Evolutionary conservation across 768 basidiomycete species (phyloP), one percentile per base, ranked within the genome.

Genomic region (Cyclocybe cylindracea): DNA sequence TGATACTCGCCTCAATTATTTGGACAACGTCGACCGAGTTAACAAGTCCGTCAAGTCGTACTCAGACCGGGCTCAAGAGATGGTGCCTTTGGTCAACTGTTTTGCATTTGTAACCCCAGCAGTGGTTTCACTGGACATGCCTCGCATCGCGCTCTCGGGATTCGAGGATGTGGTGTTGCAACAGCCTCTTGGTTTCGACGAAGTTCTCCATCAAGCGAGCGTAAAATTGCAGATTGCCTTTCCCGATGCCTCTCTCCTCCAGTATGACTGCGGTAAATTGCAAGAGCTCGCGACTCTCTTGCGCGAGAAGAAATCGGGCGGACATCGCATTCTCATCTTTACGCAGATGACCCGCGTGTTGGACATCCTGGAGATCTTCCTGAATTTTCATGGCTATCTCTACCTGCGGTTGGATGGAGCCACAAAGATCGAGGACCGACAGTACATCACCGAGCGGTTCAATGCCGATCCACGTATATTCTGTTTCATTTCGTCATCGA

Each of bases 271-370:
- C 61, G 95, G 95, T 40, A 98, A 98, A 64, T 79, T 98, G 10
- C 95, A 97, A 61, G 80, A 85, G 50, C 81, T 98, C 7, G 81
- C 85, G n/a, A 73, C 72, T 19, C 74, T 98, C 24, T 76, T 98
- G 8, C 83, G 91, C 40, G 83, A 90, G 67, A 89, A 85, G 68
- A 93, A 94, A 64, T 82, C 85, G 0, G 92, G 85, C 5, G 93
- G 94, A 0, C 94, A 97, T 65, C 88, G 95, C 6, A 79, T 91
- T 19, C 78, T 98, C 42, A 95, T 98, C 56, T 98, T 98, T 70
- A 98, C 95, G 0, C 95, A 98, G 62, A 98, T 98, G 95, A 96
- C 95, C 31, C 79, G 80, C 53, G 87, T 98, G 32, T 78, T 98
- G 52, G 95, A 98, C 65, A 92, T 98, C 53, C 79, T 98, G 46